Evolutionary conservation across 208 protist species (phyloP).

Genomic region (Trypanosoma theileri): DNA sequence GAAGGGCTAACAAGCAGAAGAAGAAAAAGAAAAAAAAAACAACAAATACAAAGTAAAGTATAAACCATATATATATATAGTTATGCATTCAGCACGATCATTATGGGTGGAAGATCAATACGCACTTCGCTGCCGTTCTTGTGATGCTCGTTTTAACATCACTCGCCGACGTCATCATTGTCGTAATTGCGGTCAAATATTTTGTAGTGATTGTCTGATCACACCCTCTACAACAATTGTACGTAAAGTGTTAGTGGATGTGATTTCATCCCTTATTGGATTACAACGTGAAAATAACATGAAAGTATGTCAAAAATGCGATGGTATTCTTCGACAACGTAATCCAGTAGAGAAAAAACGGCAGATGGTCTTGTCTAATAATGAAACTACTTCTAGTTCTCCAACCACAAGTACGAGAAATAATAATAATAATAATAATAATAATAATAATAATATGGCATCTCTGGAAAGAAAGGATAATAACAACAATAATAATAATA

Average conservation of each 20-base stretch:
- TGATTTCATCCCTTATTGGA: slow-evolving; percentile 7
- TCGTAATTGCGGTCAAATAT: slow-evolving; percentile 78
- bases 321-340: slow-evolving; percentile 24
- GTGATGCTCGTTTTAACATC: slow-evolving; percentile 58
- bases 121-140: slow-evolving; percentile 60
- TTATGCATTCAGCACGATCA: slow-evolving; percentile 32
- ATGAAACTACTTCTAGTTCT: background rate
- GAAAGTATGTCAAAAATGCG: slow-evolving; percentile 40
- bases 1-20: background rate
- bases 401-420: background rate
- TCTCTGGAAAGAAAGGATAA: background rate
- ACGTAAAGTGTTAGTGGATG: slow-evolving; percentile 14
- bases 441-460: background rate
- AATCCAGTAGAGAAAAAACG: background rate
- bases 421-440: background rate
- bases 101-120: slow-evolving; percentile 84
- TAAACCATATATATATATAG: background rate
- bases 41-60: background rate
- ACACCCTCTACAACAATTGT: slow-evolving; percentile 1
- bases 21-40: background rate
- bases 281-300: slow-evolving; percentile 5
- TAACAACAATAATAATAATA: background rate
- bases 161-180: slow-evolving; percentile 79
- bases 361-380: background rate
- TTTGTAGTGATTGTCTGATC: slow-evolving; percentile 66